Evolutionary conservation across 2,329 filamentous ascomycete species (phyloP), one percentile per base, ranked within the genome.

Genomic region (Cercospora sp.): DNA sequence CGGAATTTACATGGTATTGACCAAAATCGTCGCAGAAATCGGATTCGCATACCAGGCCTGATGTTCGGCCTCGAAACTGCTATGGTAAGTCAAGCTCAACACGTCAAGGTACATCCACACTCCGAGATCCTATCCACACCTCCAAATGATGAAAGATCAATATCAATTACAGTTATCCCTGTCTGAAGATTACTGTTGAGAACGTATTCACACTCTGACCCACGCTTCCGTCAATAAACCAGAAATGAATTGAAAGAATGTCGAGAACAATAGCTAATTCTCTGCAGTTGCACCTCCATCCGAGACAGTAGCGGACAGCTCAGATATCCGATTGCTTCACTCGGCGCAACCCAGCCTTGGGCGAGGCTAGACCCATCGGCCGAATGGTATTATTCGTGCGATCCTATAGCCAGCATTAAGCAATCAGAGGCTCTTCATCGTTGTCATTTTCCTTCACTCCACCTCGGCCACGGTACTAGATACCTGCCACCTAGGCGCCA

Each of bases 161-260:
- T 84, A 69, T 88, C 51, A 64, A 65, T 65, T 65, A 60, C 86
- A 95, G 93, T 96, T 97, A 97, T 97, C 93, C 94, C 94, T 97
- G 92, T 91, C 94, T 95, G 92, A 97, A 96, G 82, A 84, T 84
- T 80, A 83, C 82, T 97, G 94, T 97, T 93, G 94, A 97, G 88
- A 88, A 86, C 82, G 75, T 78, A 83, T 85, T 90, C 93, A 94
- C 89, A 91, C 90, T 92, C 90, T 93, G 90, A 93, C 23, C 55
- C 13, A 36, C 55, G 33, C 28, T 59, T 33, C 55, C 16, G 23
- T n/a, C 6, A 10, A 55, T 28, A 2, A 51, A 31, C 13, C 51
- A 18, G 26, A 58, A n/a, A 30, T 5, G 3, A 58, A 28, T 9
- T 5, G 26, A n/a, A 58, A 33, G 16, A 9, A 9, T 12, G 6